phyloP scores from a whole-genome alignment of 495 filamentous ascomycete species.

The Aspergillus bertholletiae region DNA sequence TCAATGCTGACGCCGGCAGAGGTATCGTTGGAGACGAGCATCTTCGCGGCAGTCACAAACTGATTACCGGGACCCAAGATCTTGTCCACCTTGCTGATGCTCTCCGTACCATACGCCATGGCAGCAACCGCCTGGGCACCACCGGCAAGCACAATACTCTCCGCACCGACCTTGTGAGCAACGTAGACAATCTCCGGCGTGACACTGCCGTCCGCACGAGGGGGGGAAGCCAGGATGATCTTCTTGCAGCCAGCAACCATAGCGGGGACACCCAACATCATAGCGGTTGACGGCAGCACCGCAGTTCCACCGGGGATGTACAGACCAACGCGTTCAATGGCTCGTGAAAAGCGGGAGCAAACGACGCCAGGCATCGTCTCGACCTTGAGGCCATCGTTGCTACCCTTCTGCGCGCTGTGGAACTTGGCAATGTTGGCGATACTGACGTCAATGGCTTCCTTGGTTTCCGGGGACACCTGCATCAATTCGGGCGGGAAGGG shows the following conservation, averaged over 20 bases:
- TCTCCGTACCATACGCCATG: conserved; percentile 67
- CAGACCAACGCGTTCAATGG: conserved; percentile 90
- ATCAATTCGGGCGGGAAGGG: conserved; percentile 83
- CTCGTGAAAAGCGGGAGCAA: conserved; percentile 88
- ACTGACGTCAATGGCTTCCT: conserved; percentile 85
- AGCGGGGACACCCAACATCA: conserved; percentile 97
- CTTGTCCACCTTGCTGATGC: conserved; percentile 94
- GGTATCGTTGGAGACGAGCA: conserved; percentile 94
- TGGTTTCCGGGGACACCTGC: conserved; percentile 76
- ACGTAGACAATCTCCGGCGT: conserved; percentile 97
- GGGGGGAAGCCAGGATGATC: conserved; percentile 90
- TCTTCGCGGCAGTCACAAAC: conserved; percentile 98
- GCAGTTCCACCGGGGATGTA: conserved; percentile 96
- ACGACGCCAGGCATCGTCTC: conserved; percentile 97
- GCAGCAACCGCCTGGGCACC: conserved; percentile 91
- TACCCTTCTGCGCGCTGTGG: conserved; percentile 81
- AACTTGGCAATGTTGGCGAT: conserved; percentile 93
- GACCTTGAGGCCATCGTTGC: conserved; percentile 69
- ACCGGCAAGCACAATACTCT: conserved; percentile 91
- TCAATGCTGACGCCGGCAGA: conserved; percentile 93
- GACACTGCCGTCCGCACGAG: conserved; percentile 81
- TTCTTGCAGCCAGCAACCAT: conserved; percentile 97
- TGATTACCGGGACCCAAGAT: conserved; percentile 97
- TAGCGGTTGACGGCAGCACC: conserved; percentile 89
- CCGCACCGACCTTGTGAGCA: conserved; percentile 95